Evolutionary conservation across 1,284 basidiomycete species (phyloP).

Genomic region (Coniferiporia weirii): DNA sequence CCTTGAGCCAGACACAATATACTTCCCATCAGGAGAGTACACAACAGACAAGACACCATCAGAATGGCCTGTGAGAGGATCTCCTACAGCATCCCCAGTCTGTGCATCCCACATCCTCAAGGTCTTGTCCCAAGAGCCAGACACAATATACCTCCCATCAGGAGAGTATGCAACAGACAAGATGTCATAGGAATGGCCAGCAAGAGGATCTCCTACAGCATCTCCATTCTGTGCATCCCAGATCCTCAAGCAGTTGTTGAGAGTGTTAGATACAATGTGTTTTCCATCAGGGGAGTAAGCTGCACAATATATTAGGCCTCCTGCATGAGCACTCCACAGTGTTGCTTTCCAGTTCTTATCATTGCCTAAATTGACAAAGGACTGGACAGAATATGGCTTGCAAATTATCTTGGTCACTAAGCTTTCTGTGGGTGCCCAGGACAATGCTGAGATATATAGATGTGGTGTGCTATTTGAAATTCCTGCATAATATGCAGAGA

Average conservation of each 20-base stretch:
- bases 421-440: slow-evolving; percentile 20
- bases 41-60: slow-evolving; percentile 11
- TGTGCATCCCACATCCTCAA: slow-evolving; percentile 18
- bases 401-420: neutral
- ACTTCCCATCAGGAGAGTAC: slow-evolving; percentile 10
- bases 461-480: slow-evolving; percentile 22
- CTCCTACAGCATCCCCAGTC: slow-evolving; percentile 5
- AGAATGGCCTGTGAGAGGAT: slow-evolving; percentile 12
- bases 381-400: neutral
- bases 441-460: slow-evolving; percentile 24
- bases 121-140: slow-evolving; percentile 15
- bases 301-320: neutral
- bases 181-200: slow-evolving; percentile 5
- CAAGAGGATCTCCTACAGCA: neutral
- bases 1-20: slow-evolving; percentile 12
- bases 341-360: neutral
- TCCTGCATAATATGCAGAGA: slow-evolving; percentile 16
- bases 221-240: slow-evolving; percentile 19
- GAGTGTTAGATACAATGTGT: slow-evolving; percentile 19
- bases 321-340: slow-evolving; percentile 2
- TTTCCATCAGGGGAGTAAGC: slow-evolving; percentile 18
- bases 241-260: slow-evolving; percentile 16
- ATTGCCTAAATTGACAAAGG: neutral
- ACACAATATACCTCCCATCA: slow-evolving; percentile 18
- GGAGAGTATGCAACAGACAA: slow-evolving; percentile 7